Conservation (phyloP, 129 eudicot species). For the Arctium lappa region DNA sequence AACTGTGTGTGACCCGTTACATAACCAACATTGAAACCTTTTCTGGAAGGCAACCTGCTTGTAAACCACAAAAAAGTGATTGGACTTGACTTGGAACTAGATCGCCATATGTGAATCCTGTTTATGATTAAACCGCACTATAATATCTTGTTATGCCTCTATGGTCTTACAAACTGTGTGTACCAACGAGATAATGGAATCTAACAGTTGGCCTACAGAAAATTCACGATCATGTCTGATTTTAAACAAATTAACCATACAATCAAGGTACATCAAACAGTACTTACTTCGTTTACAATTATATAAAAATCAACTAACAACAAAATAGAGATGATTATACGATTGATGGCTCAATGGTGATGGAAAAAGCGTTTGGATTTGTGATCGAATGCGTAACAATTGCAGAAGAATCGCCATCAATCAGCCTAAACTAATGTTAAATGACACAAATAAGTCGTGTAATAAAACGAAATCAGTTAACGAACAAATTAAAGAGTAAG, state of each 20-base stretch:
- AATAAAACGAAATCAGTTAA: neutral
- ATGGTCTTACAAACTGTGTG: neutral
- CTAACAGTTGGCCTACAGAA: constrained; percentile 1
- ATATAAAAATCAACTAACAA: neutral
- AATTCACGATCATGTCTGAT: neutral
- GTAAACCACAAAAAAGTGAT: neutral
- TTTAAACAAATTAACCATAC: neutral
- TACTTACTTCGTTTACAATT: neutral
- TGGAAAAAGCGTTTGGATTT: neutral
- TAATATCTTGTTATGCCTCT: neutral
- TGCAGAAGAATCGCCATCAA: constrained; percentile 3
- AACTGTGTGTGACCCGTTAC: neutral
- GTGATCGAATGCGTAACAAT: neutral
- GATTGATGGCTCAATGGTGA: neutral
- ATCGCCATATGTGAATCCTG: neutral
- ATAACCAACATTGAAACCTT: neutral
- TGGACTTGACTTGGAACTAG: neutral
- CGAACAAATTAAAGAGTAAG: neutral
- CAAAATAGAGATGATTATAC: neutral
- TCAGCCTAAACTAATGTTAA: neutral
- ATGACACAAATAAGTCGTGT: neutral
- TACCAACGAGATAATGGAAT: neutral
- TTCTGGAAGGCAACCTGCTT: neutral
- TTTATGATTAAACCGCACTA: neutral
- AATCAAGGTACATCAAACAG: neutral